Evolutionary conservation across 2,329 filamentous ascomycete genomes (phyloP).

Genomic region (Trichoderma lentiforme): DNA sequence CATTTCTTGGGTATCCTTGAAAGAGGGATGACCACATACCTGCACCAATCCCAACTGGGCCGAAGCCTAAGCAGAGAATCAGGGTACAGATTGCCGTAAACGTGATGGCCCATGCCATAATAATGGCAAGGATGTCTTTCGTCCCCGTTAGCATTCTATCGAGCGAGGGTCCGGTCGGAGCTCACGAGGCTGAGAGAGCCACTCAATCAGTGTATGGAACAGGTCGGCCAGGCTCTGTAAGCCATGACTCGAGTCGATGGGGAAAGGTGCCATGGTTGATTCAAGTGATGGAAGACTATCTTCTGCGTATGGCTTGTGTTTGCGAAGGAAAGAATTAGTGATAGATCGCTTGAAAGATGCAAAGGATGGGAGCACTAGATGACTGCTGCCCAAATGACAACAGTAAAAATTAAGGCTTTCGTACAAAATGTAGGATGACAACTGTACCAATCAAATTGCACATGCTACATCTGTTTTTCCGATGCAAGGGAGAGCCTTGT

Average conservation of each 20-base stretch:
- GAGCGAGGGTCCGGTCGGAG: neutral
- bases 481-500: neutral
- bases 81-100: conserved; percentile 10
- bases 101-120: conserved; percentile 11
- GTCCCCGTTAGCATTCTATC: neutral
- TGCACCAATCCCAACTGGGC: conserved; percentile 15
- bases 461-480: neutral
- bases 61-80: conserved; percentile 16
- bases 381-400: neutral
- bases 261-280: neutral
- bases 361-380: too few species aligned
- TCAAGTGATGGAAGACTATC: too few species aligned
- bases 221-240: neutral
- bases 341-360: neutral
- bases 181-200: conserved; percentile 16
- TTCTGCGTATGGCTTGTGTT: neutral
- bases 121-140: neutral
- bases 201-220: neutral
- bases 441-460: neutral
- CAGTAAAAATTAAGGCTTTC: neutral
- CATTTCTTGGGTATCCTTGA: neutral
- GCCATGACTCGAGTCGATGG: neutral
- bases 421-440: neutral
- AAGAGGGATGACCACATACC: neutral
- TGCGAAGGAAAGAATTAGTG: neutral